phyloP scores from a whole-genome alignment of 192 early-diverging fungal species.

The Lobulomyces angularis region DNA sequence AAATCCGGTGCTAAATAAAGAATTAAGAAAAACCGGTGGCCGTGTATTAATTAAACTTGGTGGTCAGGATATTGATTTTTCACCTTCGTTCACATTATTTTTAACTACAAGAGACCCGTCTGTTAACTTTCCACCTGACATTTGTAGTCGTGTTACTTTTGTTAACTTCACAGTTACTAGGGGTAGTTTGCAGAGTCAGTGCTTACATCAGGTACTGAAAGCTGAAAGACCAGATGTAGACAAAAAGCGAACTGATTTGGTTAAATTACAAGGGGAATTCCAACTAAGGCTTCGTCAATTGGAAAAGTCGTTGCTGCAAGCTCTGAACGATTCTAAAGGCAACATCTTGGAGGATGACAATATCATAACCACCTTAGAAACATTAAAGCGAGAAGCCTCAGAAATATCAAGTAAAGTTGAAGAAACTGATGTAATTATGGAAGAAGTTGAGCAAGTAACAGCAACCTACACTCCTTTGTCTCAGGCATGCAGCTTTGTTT shows the following conservation, averaged over 20 bases:
- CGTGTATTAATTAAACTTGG: conserved; percentile 93
- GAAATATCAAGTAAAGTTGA: conserved; percentile 85
- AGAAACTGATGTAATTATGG: conserved; percentile 88
- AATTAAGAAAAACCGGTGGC: conserved; percentile 89
- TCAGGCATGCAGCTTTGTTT: conserved; percentile 78
- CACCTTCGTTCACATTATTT: conserved; percentile 89
- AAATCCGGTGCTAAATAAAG: conserved; percentile 95
- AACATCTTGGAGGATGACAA: conserved; percentile 97
- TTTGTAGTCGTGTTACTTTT: conserved; percentile 94
- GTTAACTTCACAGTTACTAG: conserved; percentile 99
- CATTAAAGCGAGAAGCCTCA: conserved; percentile 88
- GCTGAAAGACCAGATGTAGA: conserved; percentile 94
- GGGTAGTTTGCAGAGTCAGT: conserved; percentile 91
- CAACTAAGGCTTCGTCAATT: conserved; percentile 81
- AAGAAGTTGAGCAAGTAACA: conserved; percentile 89
- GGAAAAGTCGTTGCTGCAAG: conserved; percentile 84
- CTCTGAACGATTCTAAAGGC: conserved; percentile 86
- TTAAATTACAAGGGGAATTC: conserved; percentile 95
- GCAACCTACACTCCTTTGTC: conserved; percentile 83
- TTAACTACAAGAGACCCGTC: conserved; percentile 89
- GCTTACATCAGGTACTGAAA: conserved; percentile 89
- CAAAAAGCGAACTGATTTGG: conserved; percentile 74
- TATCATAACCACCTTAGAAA: conserved; percentile 87
- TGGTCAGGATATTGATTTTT: conserved; percentile 96
- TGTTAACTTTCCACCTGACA: conserved; percentile 87